These are phyloP conservation scores for Cladosporium halotolerans DNA, from an alignment of 2,329 filamentous ascomycete species.

Conservation along the genomic window DNA sequence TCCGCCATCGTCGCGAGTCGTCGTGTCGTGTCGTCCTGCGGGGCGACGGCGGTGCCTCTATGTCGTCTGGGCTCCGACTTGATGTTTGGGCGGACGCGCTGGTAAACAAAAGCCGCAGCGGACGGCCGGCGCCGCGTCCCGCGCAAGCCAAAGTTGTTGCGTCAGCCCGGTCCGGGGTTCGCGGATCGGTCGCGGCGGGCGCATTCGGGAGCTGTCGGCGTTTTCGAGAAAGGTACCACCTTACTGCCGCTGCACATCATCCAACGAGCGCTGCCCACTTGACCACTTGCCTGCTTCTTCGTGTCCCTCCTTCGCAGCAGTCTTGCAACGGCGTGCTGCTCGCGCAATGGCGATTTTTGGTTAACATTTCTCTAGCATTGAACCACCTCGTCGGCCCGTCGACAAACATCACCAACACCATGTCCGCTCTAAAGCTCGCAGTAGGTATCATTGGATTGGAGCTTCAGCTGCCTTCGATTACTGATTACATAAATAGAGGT, in stretches of 20 bases:
- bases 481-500: constrained; percentile 16
- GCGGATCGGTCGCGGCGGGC: too few relatives aligned
- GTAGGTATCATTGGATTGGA: constrained; percentile 16
- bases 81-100: not conserved
- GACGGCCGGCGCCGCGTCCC: not conserved
- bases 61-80: not conserved
- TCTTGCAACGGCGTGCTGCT: not conserved
- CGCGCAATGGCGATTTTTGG: constrained; percentile 4
- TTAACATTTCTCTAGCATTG: constrained; percentile 8
- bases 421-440: constrained; percentile 23
- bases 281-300: not conserved
- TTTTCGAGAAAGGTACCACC: too few relatives aligned
- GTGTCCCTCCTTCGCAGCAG: not conserved
- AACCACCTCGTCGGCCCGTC: constrained; percentile 2
- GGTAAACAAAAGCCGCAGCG: not conserved
- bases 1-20: constrained; percentile 22
- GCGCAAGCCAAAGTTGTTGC: too few relatives aligned
- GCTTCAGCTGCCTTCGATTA: not conserved
- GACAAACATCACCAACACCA: constrained; percentile 11
- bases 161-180: too few relatives aligned
- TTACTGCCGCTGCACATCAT: too few relatives aligned
- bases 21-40: not conserved
- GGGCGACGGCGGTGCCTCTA: not conserved
- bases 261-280: not conserved
- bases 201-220: too few relatives aligned